A percentile compares a stretch with the other conserved stretches of the same genome.
Conservation (phyloP, 306 rosid species). For the Prunus mira region DNA sequence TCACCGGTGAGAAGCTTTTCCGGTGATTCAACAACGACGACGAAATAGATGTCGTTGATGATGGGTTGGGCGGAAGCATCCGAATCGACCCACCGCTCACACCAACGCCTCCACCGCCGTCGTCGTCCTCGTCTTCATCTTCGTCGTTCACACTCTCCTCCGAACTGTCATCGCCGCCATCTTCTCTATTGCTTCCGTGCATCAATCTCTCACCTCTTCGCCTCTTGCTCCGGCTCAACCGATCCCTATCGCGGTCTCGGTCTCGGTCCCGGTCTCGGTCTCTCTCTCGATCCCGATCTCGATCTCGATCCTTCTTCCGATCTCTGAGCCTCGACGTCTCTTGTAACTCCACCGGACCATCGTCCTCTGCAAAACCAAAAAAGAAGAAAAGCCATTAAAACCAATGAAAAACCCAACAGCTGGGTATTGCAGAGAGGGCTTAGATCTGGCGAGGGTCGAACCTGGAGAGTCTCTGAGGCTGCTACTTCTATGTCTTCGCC, state of each 20-base stretch:
- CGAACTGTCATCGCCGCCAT: conserved; percentile 75
- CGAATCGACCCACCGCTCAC: conserved; percentile 57
- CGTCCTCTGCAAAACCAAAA: conserved; percentile 60
- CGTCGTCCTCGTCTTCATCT: conserved; percentile 77
- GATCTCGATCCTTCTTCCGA: conserved; percentile 69
- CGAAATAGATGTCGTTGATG: conserved; percentile 23
- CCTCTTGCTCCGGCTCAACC: conserved; percentile 74
- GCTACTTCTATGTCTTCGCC: conserved; percentile 74
- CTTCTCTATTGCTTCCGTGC: conserved; percentile 67
- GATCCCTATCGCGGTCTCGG: conserved; percentile 76
- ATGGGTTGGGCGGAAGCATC: conserved; percentile 86
- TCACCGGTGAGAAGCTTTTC: conserved; percentile 72
- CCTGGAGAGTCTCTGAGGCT: conserved; percentile 95
- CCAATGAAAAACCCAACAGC: conserved; percentile 12
- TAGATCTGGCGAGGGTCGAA: conserved; percentile 64
- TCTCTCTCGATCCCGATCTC: conserved; percentile 73
- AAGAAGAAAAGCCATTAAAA: conserved; percentile 7
- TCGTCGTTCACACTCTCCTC: conserved; percentile 91
- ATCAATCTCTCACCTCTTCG: conserved; percentile 77
- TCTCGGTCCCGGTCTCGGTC: conserved; percentile 60
- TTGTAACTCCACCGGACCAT: conserved; percentile 72
- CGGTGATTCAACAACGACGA: conserved; percentile 54
- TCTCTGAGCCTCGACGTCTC: conserved; percentile 79
- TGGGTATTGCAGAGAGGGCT: background rate
- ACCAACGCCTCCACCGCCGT: conserved; percentile 35